phyloP scores from a whole-genome alignment of 2,329 filamentous ascomycete species.

The Pseudogymnoascus sp. region DNA sequence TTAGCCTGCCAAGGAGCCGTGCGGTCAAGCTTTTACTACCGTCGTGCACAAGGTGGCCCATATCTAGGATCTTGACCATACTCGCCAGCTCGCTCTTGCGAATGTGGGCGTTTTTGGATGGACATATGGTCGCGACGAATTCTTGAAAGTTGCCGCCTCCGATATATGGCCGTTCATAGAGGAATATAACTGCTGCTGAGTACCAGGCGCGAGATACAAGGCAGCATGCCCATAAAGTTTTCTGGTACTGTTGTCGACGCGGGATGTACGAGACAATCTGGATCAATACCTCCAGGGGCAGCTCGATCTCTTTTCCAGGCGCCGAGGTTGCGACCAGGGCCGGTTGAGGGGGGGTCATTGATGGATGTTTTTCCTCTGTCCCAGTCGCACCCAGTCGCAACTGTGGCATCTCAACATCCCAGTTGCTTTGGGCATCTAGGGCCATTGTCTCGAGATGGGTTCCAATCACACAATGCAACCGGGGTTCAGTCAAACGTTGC shows the following conservation, averaged over 20 bases:
- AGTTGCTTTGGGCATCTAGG: slow-evolving; percentile 27
- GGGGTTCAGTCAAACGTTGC: background rate
- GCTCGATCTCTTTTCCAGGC: slow-evolving; percentile 18
- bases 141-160: slow-evolving; percentile 24
- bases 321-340: background rate
- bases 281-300: slow-evolving; percentile 27
- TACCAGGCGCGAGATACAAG: slow-evolving; percentile 28
- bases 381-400: background rate
- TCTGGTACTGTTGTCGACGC: slow-evolving; percentile 16
- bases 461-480: background rate
- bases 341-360: background rate
- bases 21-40: slow-evolving; percentile 26
- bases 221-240: slow-evolving; percentile 24
- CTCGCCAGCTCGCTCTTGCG: slow-evolving; percentile 23
- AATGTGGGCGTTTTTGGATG: slow-evolving; percentile 30
- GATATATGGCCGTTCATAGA: slow-evolving; percentile 25
- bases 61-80: slow-evolving; percentile 26
- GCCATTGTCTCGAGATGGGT: slow-evolving; percentile 17
- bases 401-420: slow-evolving; percentile 26
- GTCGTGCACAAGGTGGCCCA: slow-evolving; percentile 28
- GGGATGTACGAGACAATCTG: slow-evolving; percentile 26
- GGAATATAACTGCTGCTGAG: slow-evolving; percentile 18
- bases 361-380: background rate
- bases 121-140: slow-evolving; percentile 28
- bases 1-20: slow-evolving; percentile 26